Percentiles rank a stretch among this genome's conserved stretches.
phyloP scores from a whole-genome alignment of 768 basidiomycete species.

The Phlebiopsis gigantea region DNA sequence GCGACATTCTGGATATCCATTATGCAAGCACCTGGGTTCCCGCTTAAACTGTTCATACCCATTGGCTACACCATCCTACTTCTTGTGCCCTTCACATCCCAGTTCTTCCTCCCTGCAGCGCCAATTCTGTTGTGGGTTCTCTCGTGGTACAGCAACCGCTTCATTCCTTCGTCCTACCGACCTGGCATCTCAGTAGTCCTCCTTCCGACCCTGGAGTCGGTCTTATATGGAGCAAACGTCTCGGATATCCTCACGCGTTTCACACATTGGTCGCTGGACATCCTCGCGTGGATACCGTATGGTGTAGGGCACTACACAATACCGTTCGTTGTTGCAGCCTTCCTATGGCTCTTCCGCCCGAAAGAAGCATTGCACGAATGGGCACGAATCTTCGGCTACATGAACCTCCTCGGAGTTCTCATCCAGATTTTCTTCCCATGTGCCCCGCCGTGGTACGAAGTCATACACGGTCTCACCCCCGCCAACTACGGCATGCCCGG shows the following conservation, averaged over 20 bases:
- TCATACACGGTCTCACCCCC: constrained; percentile 93
- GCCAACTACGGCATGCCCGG: constrained; percentile 91
- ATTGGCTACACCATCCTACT: constrained; percentile 30
- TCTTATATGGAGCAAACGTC: constrained; percentile 96
- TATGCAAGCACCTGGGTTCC: constrained; percentile 66
- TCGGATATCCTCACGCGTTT: constrained; percentile 94
- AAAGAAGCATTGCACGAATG: constrained; percentile 78
- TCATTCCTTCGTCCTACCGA: constrained; percentile 70
- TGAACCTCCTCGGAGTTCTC: constrained; percentile 86
- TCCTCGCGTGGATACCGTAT: constrained; percentile 95
- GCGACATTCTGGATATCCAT: constrained; percentile 68
- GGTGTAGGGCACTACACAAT: constrained; percentile 88
- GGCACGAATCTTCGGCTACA: constrained; percentile 85
- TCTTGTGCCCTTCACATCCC: constrained; percentile 79
- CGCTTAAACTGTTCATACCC: constrained; percentile 64
- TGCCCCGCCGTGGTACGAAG: constrained; percentile 96
- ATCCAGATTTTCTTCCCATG: constrained; percentile 88
- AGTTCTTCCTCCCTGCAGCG: constrained; percentile 86
- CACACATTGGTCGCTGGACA: constrained; percentile 88
- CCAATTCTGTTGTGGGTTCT: constrained; percentile 86
- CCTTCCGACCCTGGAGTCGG: constrained; percentile 90
- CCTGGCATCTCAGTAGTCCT: constrained; percentile 88
- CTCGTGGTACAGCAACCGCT: constrained; percentile 80
- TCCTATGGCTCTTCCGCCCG: constrained; percentile 87
- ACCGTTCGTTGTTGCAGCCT: constrained; percentile 81